Base-by-base conservation (phyloP, 495 filamentous ascomycete species). In the Podospora conica region DNA sequence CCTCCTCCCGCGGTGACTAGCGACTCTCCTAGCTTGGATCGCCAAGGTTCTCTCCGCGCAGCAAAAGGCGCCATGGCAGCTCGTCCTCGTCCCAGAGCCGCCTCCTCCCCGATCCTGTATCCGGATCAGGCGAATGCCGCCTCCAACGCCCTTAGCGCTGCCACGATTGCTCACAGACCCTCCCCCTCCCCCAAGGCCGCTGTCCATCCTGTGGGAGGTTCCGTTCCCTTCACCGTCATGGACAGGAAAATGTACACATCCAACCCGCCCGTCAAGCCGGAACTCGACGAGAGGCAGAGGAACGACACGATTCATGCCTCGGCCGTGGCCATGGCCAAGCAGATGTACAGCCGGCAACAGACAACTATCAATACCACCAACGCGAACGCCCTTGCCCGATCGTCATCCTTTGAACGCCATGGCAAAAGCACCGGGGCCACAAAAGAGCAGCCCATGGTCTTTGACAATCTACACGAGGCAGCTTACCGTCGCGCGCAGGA, bases 401-500 rank as follows among this genome's bases (percentile, higher is more conserved):
- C 73, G 9, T 65, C 67, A 2, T 67, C 68, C 3, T 69, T 72
- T 60, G 65, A 68, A n/a, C 71, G 73, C 18, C 68, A 77, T 21
- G 66, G 61, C 20, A 27, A 23, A 25, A 31, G 62, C 15, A 24
- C 60, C 23, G 20, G 21, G 9, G 20, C 60, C 10, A 73, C 73
- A 55, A 76, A 76, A n/a, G 74, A 78, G 33, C 58, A 65, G 27
- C 71, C 65, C 4, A 64, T 70, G 28, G 68, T 79, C 3, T 86
- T 86, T 64, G 81, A 86, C 33, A 86, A 83, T 65, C 76, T 97
- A 3, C 91, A 97, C 71, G 91, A 94, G 65, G 87, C 89, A 3
- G 93, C 93, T 0, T 90, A 93, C 71, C 92, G 88, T 70, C 85
- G 93, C 53, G 93, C 93, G 2, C 84, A 89, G 65, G 90, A 95